Base-by-base conservation (phyloP, 2,329 filamentous ascomycete species). In the Ceratocystis huliohia region DNA sequence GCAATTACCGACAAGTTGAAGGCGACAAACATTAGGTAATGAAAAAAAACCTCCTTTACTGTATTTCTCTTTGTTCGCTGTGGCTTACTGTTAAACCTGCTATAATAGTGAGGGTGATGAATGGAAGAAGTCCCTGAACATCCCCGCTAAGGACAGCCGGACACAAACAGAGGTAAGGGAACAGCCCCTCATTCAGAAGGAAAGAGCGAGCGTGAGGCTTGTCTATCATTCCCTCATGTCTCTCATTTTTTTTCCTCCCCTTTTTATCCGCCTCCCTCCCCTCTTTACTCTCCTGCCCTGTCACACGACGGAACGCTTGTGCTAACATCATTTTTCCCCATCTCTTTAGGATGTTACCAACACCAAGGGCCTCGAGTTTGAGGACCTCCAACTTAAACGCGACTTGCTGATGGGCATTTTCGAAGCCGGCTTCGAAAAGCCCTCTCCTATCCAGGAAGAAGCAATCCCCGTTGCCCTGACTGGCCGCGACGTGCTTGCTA, bases 351-450 rank as follows among this genome's bases (percentile, higher is more conserved):
- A 99, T 88, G 95, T 99, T 69, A 97, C 93, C 67, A 92, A 91
- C 73, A 99, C 93, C 41, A 97, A 96, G 79, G 94, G 94, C 69
- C 82, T 99, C 69, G 94, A 99, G 72, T 99, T 96, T 74, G 95
- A 99, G 77, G 90, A 97, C 71, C 96, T 99, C 75, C 89, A 88
- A 71, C 87, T 99, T 72, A 96, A 96, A 80, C 84, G 94, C 74
- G 90, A 96, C 75, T 80, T 99, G 69, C 85, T 99, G 79, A 99
- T 97, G 93, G 94, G 94, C 69, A 97, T 99, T 71, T 99, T 97
- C 76, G 94, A 99, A 80, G 94, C 94, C 71, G 94, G 94, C 70
- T 99, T 96, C 76, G 94, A 99, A 76, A 96, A 96, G 79, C 94
- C 94, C 17, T 99, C 94, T 67, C 94, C 94, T 10, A 99, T 99